Evolutionary conservation across 1,284 basidiomycete species (phyloP), one percentile per base, ranked within the genome.

Genomic region (Erythrobasidium hasegawianum): DNA sequence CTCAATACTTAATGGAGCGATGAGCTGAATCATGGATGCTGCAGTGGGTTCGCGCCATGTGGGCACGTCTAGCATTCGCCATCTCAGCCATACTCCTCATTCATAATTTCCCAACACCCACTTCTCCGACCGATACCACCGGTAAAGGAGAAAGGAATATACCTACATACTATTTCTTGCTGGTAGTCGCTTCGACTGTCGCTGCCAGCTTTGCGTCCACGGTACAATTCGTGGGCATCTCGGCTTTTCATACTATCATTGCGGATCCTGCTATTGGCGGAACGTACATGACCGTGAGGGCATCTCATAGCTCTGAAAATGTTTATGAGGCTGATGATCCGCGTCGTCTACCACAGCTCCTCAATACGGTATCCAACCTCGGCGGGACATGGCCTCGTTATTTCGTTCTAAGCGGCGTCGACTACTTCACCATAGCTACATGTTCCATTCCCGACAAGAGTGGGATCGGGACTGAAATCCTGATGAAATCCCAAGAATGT

Each of bases 301-400:
- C n/a, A n/a, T n/a, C n/a, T n/a, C n/a, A n/a, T n/a, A n/a, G n/a
- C n/a, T n/a, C n/a, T n/a, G n/a, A n/a, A n/a, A n/a, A n/a, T n/a
- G n/a, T n/a, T n/a, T n/a, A n/a, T n/a, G n/a, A n/a, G n/a, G n/a
- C n/a, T n/a, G n/a, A n/a, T n/a, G n/a, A n/a, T n/a, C n/a, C n/a
- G n/a, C n/a, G n/a, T n/a, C n/a, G n/a, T n/a, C n/a, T n/a, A n/a
- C n/a, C 43, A 33, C 72, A 94, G 88, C 81, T 98, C 38, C 80
- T 98, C 64, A 97, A 97, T 77, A 99, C 96, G 5, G 91, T 97
- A 71, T 88, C 88, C 22, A 99, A 99, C 76, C 84, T 98, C 68
- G 96, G 96, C 59, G 96, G 96, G 8, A 99, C 96, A 1, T 97
- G 94, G 94, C 96, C 96, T 1, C 87, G 89, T 70, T 94, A 84